A percentile compares a stretch with the other conserved stretches of the same genome.
These are phyloP conservation scores for Globisporangium polare DNA, from an alignment of 352 stramenopile genomes.

Conservation along the genomic window DNA sequence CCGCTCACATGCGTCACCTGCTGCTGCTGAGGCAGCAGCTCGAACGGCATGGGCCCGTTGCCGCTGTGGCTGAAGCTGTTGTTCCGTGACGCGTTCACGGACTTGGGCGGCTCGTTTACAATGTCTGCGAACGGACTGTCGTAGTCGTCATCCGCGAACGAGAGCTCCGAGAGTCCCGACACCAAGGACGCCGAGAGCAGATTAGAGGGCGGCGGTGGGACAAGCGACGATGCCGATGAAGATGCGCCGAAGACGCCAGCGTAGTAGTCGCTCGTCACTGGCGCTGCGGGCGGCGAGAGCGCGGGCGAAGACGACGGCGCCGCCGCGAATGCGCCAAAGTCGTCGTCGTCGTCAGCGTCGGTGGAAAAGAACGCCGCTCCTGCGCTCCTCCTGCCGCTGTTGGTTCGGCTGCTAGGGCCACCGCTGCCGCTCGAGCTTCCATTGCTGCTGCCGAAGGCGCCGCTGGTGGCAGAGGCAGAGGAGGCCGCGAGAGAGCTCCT, in stretches of 20 bases:
- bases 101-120: conserved; percentile 13
- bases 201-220: neutral
- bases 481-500: neutral
- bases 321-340: conserved; percentile 39
- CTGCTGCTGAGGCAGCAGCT: neutral
- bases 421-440: neutral
- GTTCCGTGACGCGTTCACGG: neutral
- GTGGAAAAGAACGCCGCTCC: neutral
- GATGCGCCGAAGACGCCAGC: conserved; percentile 30
- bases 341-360: conserved; percentile 14
- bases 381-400: neutral
- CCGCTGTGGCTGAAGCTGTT: conserved; percentile 11
- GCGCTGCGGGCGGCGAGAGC: conserved; percentile 4
- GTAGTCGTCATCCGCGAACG: conserved; percentile 18
- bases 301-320: conserved; percentile 20
- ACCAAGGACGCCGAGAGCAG: neutral
- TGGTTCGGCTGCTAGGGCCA: neutral
- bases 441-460: neutral
- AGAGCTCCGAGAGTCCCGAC: conserved; percentile 9
- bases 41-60: neutral
- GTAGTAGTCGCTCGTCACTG: conserved; percentile 26
- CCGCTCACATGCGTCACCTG: conserved; percentile 1
- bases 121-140: conserved; percentile 22
- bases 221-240: conserved; percentile 19
- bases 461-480: neutral